Evolutionary conservation across 164 flowering plant genomes (phyloP).

Genomic region (Platanus orientalis): DNA sequence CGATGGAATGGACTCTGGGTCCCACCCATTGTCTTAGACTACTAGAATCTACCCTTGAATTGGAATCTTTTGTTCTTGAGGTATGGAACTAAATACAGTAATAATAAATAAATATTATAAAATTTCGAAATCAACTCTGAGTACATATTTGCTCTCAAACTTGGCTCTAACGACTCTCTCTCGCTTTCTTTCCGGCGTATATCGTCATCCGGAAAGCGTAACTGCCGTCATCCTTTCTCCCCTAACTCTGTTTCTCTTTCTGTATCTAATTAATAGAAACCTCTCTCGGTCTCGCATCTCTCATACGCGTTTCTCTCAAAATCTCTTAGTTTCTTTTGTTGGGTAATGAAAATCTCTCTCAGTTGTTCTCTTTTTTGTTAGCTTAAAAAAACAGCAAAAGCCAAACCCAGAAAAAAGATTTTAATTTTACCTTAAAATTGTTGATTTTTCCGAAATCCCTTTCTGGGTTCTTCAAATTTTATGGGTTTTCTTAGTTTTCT

Average conservation of each 20-base stretch:
- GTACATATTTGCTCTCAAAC: neutral
- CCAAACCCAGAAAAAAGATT: neutral
- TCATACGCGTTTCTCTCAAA: neutral
- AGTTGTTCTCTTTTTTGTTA: no score
- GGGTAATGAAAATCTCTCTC: neutral
- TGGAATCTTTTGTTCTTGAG: neutral
- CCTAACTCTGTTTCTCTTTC: no score
- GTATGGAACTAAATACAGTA: no score
- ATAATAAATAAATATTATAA: no score
- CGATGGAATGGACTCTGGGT: neutral
- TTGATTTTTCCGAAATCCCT: constrained; percentile 1
- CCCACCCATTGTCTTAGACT: neutral
- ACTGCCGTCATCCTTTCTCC: neutral
- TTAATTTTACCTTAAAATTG: neutral
- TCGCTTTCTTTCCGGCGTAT: neutral
- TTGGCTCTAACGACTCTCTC: neutral
- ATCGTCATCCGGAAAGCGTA: neutral
- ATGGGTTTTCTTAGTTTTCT: neutral
- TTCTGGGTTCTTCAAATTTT: no score
- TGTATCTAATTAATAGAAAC: no score
- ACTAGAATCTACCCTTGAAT: neutral
- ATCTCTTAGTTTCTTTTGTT: no score
- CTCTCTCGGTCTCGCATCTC: neutral
- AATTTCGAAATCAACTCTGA: neutral
- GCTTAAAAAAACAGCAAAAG: neutral